These are phyloP conservation scores for Blastobotrys aristatus DNA, from an alignment of 1,139 yeast genomes.

Conservation along the genomic window DNA sequence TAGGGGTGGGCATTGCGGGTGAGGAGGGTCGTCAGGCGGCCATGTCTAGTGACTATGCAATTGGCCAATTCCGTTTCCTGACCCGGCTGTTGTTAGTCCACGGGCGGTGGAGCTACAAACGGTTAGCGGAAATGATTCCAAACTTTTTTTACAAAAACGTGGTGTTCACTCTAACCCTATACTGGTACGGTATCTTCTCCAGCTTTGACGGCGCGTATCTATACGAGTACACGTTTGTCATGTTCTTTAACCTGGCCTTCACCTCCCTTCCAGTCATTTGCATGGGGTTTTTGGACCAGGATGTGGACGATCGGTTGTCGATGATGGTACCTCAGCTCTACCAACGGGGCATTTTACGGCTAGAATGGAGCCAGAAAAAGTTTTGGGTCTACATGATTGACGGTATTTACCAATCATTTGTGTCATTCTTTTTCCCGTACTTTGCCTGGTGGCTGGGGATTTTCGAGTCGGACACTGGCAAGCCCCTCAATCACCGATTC, in stretches of 20 bases:
- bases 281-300: slow-evolving; percentile 90
- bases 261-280: slow-evolving; percentile 91
- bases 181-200: slow-evolving; percentile 87
- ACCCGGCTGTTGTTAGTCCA: slow-evolving; percentile 77
- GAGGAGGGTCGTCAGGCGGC: slow-evolving; percentile 98
- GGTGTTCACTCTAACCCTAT: slow-evolving; percentile 78
- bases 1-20: slow-evolving; percentile 98
- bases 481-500: slow-evolving; percentile 72
- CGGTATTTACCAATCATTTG: slow-evolving; percentile 81
- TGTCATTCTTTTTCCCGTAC: slow-evolving; percentile 86
- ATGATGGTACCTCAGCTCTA: slow-evolving; percentile 87
- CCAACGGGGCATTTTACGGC: slow-evolving; percentile 73
- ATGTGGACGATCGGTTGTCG: slow-evolving; percentile 76
- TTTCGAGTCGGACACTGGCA: slow-evolving; percentile 58
- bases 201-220: slow-evolving; percentile 89
- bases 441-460: slow-evolving; percentile 53
- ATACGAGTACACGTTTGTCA: slow-evolving; percentile 86
- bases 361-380: slow-evolving; percentile 74
- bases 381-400: slow-evolving; percentile 83
- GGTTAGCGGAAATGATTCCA: slow-evolving; percentile 92
- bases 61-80: slow-evolving; percentile 88
- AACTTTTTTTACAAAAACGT: slow-evolving; percentile 89
- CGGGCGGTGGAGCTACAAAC: slow-evolving; percentile 93
- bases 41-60: slow-evolving; percentile 95
- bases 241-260: slow-evolving; percentile 90